Base-by-base conservation (phyloP, 345 rosid species). In the Kernera saxatilis region DNA sequence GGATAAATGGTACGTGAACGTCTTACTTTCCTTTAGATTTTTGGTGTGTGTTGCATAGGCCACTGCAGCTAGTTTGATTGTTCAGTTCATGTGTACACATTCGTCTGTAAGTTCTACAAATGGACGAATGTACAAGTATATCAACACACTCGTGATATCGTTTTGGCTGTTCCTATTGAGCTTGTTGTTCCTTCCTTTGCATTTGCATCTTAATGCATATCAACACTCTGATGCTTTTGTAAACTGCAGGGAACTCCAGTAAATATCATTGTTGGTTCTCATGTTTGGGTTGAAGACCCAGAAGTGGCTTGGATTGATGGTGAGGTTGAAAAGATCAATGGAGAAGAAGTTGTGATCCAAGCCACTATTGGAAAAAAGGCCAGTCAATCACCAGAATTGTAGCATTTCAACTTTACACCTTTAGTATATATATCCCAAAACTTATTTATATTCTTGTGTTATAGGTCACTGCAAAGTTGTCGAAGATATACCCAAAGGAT, bases 231-330 rank as follows among this genome's bases (percentile, higher is more conserved):
- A 46, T 64, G 15, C 51, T 35, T 70, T 60, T 33, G 14, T 33
- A 25, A 57, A 69, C n/a, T 79, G 79, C 84, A 93, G 98, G 98
- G 83, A 79, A 84, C 92, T 77, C 78, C 84, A 1, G 97, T 84
- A 55, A 93, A 90, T 68, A 90, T 93, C 55, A 88, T 80, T 53
- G 97, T 87, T 1, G 93, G 98, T 68, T 93, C 98, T 76, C 88
- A 93, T 23, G 89, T 88, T 77, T 93, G 97, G 98, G 85, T 73
- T 17, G 98, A 93, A 78, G 93, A 93, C 77, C 46, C 83, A 8
- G 89, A 80, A 0, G 26, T 58, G 33, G 91, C 96, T 76, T 93
- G 98, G 97, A 67, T 87, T 70, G 90, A 87, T 72, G 98, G 98
- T 54, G 75, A 59, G 60, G 93, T 93, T 67, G 58, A 64, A 51